phyloP scores from a whole-genome alignment of 2,329 filamentous ascomycete species.

The Fusarium guadeloupense region DNA sequence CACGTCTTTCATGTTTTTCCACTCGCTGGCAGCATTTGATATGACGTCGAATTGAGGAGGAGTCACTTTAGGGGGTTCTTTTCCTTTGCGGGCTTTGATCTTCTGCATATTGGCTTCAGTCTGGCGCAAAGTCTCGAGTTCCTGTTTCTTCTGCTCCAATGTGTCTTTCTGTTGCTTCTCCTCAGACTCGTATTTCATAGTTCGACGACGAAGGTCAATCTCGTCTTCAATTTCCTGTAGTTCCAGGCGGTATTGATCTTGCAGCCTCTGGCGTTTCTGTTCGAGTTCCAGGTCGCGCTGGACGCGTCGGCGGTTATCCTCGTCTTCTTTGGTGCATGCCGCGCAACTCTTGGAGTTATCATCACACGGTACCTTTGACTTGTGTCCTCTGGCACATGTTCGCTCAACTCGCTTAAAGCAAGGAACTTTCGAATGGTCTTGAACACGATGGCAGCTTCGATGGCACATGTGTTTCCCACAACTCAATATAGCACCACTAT shows the following conservation, averaged over 20 bases:
- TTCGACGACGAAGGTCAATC: slow-evolving; percentile 57
- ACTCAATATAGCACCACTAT: slow-evolving; percentile 58
- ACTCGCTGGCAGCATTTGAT: slow-evolving; percentile 57
- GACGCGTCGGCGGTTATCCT: slow-evolving; percentile 53
- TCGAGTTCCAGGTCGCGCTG: slow-evolving; percentile 63
- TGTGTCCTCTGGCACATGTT: slow-evolving; percentile 64
- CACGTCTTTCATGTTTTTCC: slow-evolving; percentile 66
- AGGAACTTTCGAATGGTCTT: slow-evolving; percentile 62
- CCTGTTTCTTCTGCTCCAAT: slow-evolving; percentile 56
- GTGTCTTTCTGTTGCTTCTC: slow-evolving; percentile 54
- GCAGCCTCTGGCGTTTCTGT: slow-evolving; percentile 53
- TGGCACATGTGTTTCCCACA: slow-evolving; percentile 70
- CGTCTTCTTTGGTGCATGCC: slow-evolving; percentile 62
- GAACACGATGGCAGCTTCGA: slow-evolving; percentile 68
- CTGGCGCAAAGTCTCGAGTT: slow-evolving; percentile 55
- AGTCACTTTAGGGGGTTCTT: not conserved
- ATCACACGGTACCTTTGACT: slow-evolving; percentile 57
- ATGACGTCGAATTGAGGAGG: not conserved
- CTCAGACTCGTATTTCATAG: slow-evolving; percentile 55
- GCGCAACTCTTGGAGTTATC: slow-evolving; percentile 53
- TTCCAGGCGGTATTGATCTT: slow-evolving; percentile 55
- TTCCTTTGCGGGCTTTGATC: slow-evolving; percentile 11
- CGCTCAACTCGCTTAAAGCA: slow-evolving; percentile 52
- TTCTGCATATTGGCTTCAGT: slow-evolving; percentile 34
- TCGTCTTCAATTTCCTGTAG: slow-evolving; percentile 64